Evolutionary conservation across 208 protist species (phyloP).

Genomic region (Phytomonas sp.): DNA sequence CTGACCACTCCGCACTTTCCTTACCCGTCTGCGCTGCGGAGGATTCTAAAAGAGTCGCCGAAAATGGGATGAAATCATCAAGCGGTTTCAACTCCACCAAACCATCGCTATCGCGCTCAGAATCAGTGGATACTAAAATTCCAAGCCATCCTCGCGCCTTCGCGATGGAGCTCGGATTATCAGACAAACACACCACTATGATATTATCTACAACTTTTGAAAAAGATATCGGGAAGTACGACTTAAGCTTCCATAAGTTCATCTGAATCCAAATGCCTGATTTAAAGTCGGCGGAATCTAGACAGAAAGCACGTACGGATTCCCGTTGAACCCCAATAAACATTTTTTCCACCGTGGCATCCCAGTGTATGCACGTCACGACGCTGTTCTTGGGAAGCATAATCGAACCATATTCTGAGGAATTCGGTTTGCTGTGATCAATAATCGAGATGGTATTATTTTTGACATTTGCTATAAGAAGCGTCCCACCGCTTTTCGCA

Average conservation of each 20-base stretch:
- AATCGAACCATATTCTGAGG: neutral
- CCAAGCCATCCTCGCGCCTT: neutral
- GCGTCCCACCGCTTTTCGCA: neutral
- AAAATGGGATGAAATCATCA: neutral
- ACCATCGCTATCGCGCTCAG: neutral
- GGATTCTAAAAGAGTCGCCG: neutral
- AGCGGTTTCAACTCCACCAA: neutral
- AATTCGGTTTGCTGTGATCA: neutral
- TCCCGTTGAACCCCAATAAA: neutral
- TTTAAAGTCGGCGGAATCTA: neutral
- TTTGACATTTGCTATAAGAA: neutral
- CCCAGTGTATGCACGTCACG: neutral
- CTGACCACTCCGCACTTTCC: neutral
- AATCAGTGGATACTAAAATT: neutral
- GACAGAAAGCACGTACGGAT: neutral
- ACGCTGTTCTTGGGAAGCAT: neutral
- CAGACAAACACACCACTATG: neutral
- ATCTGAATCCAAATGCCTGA: neutral
- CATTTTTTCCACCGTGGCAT: neutral
- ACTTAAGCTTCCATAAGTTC: neutral
- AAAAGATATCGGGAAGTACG: neutral
- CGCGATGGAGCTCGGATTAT: neutral
- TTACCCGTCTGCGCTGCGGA: neutral
- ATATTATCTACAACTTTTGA: neutral
- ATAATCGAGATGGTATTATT: neutral